These are phyloP conservation scores for Chalara sp. DNA, from an alignment of 2,329 filamentous ascomycete genomes.

Conservation along the genomic window DNA sequence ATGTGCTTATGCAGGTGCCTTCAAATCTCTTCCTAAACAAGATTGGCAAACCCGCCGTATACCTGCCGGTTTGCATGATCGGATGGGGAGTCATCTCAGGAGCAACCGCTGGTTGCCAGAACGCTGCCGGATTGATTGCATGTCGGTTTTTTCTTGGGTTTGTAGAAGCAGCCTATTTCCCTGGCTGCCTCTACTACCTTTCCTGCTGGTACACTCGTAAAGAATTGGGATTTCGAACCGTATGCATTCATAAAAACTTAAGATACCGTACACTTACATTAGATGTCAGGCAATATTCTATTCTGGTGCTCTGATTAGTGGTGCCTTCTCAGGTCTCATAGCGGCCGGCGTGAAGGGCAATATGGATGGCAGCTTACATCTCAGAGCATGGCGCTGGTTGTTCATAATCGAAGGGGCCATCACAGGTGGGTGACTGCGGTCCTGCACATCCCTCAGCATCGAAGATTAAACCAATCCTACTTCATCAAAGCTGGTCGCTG, in stretches of 20 bases:
- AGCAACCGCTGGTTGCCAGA: conserved; percentile 40
- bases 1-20: conserved; percentile 37
- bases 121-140: conserved; percentile 37
- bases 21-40: conserved; percentile 43
- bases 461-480: no score
- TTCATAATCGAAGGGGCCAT: conserved; percentile 66
- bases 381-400: conserved; percentile 58
- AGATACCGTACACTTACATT: background rate
- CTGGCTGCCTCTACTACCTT: conserved; percentile 57
- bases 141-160: conserved; percentile 44
- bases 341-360: conserved; percentile 59
- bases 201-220: conserved; percentile 63
- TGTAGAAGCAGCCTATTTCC: conserved; percentile 50
- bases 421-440: conserved; percentile 30
- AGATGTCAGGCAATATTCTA: conserved; percentile 51
- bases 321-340: conserved; percentile 63
- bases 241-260: background rate
- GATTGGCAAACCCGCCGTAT: conserved; percentile 40
- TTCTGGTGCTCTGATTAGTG: conserved; percentile 61
- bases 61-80: conserved; percentile 42
- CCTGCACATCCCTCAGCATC: no score
- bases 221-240: conserved; percentile 57
- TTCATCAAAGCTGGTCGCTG: no score
- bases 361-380: conserved; percentile 50
- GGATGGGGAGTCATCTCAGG: conserved; percentile 44